Conservation (phyloP, 2,329 filamentous ascomycete genomes). For the Botryotinia globosa region DNA sequence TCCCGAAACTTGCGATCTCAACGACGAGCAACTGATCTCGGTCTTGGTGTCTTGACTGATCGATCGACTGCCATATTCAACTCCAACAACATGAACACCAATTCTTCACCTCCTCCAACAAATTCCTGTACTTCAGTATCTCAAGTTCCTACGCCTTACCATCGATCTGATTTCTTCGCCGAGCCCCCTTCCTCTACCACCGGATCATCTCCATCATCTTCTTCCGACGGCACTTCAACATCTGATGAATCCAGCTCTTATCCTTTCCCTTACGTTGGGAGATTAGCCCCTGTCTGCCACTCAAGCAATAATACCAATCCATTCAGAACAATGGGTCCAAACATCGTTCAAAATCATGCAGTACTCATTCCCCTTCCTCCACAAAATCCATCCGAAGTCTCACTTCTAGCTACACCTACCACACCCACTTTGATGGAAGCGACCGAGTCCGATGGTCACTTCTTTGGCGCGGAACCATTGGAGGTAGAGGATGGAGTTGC, state of each 20-base stretch:
- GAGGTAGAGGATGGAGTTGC: slow-evolving; percentile 53
- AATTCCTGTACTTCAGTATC: background rate
- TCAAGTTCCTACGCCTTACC: background rate
- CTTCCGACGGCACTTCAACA: background rate
- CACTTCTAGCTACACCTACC: slow-evolving; percentile 13
- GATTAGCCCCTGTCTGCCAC: background rate
- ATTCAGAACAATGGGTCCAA: background rate
- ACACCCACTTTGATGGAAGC: slow-evolving; percentile 35
- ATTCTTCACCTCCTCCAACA: background rate
- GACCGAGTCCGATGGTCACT: slow-evolving; percentile 37
- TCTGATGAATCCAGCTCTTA: background rate
- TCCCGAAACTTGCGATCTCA: slow-evolving; percentile 5
- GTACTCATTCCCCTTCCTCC: slow-evolving; percentile 19
- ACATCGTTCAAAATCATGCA: background rate
- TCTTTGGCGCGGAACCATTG: slow-evolving; percentile 43
- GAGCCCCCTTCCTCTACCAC: slow-evolving; percentile 3
- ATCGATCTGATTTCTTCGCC: background rate
- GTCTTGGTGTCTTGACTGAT: slow-evolving; percentile 23
- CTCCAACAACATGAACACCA: background rate
- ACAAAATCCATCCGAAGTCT: slow-evolving; percentile 22
- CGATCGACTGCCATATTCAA: background rate
- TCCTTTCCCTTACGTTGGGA: background rate
- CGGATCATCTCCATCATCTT: slow-evolving; percentile 8
- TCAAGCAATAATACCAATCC: background rate
- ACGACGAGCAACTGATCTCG: slow-evolving; percentile 11